A percentile compares a stretch with the other conserved stretches of the same genome.
Conservation (phyloP, 257 asterid species). For the Solanum tarapatanum region DNA sequence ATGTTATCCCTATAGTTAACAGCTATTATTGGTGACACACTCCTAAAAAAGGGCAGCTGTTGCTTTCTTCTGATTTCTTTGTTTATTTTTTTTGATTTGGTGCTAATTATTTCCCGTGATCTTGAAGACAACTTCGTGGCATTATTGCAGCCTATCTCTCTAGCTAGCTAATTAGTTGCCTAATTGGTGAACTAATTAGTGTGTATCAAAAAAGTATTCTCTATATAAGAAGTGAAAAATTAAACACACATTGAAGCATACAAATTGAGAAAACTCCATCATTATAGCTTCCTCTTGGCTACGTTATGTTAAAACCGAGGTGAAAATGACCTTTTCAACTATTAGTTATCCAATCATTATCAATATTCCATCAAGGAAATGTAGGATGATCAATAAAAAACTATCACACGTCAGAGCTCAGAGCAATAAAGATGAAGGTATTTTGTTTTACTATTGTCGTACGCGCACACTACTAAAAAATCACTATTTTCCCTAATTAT, state of each 20-base stretch:
- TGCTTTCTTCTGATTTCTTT: not conserved
- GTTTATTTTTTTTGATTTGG: not conserved
- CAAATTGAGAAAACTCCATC: not conserved
- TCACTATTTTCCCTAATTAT: too few species aligned
- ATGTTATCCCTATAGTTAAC: not conserved
- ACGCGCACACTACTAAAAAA: not conserved
- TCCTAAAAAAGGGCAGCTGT: not conserved
- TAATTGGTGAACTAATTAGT: not conserved
- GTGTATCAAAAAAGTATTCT: not conserved
- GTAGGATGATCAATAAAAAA: not conserved
- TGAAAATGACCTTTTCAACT: not conserved
- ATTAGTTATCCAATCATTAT: not conserved
- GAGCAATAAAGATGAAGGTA: constrained; percentile 25
- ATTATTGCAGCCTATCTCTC: not conserved
- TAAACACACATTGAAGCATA: not conserved
- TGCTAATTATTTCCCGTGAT: not conserved
- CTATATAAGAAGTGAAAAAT: not conserved
- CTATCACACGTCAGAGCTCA: constrained; percentile 23
- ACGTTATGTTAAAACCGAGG: not conserved
- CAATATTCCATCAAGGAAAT: not conserved
- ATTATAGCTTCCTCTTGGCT: not conserved
- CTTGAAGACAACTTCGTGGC: not conserved
- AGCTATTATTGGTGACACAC: not conserved
- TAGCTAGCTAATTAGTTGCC: not conserved
- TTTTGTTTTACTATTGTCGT: not conserved